Percentiles rank a stretch among this genome's conserved stretches.
Conservation (phyloP, 1,284 basidiomycete species). For the Coniophora puteana region DNA sequence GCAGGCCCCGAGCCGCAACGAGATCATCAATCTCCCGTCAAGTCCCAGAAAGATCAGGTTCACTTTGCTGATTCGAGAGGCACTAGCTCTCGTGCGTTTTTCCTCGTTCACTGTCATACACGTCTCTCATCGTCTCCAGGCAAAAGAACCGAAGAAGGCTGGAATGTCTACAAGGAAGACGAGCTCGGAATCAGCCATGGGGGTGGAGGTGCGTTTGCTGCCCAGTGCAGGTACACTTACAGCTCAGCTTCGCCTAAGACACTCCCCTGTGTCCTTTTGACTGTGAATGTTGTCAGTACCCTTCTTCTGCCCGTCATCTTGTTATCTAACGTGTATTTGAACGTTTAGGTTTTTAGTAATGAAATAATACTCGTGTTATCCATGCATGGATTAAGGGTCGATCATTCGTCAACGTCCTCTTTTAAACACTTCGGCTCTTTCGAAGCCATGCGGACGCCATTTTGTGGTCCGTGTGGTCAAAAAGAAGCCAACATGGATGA, state of each 20-base stretch:
- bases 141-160: conserved; percentile 83
- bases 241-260: conserved; percentile 37
- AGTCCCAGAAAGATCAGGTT: conserved; percentile 38
- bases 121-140: conserved; percentile 41
- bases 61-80: conserved; percentile 79
- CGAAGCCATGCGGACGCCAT: no score
- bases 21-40: conserved; percentile 18
- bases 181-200: conserved; percentile 73
- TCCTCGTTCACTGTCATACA: conserved; percentile 3
- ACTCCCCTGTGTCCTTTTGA: conserved; percentile 78
- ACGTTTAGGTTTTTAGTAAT: not conserved
- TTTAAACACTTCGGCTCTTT: not conserved
- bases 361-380: no score
- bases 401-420: not conserved
- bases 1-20: conserved; percentile 19
- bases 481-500: no score
- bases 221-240: conserved; percentile 8
- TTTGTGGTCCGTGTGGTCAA: no score
- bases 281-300: conserved; percentile 75
- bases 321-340: conserved; percentile 41
- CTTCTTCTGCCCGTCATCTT: not conserved
- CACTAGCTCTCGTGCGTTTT: conserved; percentile 60
- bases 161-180: conserved; percentile 80
- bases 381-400: no score
- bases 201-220: conserved; percentile 64